phyloP scores from a whole-genome alignment of 352 stramenopile species.

The Pythium oligandrum region DNA sequence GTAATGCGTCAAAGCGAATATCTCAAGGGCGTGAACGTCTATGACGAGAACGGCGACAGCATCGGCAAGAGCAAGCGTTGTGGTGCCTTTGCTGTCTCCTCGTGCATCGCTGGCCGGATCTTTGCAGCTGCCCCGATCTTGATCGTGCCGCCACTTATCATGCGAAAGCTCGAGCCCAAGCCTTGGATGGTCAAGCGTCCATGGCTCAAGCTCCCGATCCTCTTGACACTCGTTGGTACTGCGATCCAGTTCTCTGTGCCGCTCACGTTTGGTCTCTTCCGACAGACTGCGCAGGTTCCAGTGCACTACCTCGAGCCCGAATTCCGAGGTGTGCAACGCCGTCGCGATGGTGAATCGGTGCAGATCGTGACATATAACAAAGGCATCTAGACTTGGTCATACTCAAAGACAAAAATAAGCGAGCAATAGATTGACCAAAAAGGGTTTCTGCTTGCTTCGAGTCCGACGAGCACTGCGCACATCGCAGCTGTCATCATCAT shows the following conservation, averaged over 20 bases:
- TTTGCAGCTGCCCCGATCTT: constrained; percentile 81
- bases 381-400: constrained; percentile 34
- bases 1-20: constrained; percentile 87
- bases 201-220: constrained; percentile 59
- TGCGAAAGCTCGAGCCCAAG: constrained; percentile 49
- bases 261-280: constrained; percentile 83
- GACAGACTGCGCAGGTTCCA: constrained; percentile 68
- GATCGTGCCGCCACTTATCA: constrained; percentile 58
- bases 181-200: constrained; percentile 31
- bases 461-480: too few relatives aligned
- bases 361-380: constrained; percentile 82
- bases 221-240: constrained; percentile 64
- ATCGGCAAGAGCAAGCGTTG: constrained; percentile 74
- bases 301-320: constrained; percentile 63
- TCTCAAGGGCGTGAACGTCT: constrained; percentile 71
- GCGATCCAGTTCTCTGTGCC: constrained; percentile 84
- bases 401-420: too few relatives aligned
- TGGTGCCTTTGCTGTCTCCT: constrained; percentile 65
- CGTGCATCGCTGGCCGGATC: constrained; percentile 71
- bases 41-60: constrained; percentile 74
- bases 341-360: constrained; percentile 47
- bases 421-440: too few relatives aligned
- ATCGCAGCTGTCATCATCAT: background rate
- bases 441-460: background rate
- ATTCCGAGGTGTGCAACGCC: constrained; percentile 24